Percentiles rank a stretch among this genome's conserved stretches.
These are phyloP conservation scores for Aspergillus fijiensis DNA, from an alignment of 2,329 filamentous ascomycete species.

Conservation along the genomic window DNA sequence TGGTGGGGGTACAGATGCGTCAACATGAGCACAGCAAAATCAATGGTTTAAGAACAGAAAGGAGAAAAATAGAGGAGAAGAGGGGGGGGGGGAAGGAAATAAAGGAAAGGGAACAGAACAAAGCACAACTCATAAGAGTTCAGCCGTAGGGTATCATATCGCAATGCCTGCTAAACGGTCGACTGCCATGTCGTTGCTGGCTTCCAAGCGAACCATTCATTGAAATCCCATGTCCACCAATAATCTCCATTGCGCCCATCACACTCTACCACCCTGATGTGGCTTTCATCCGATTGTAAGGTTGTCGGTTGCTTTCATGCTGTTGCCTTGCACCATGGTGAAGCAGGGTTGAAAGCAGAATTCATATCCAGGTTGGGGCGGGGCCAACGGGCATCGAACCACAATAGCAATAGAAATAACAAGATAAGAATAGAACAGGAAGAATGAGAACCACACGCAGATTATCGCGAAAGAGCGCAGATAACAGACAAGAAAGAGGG, in stretches of 20 bases:
- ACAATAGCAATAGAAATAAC: constrained; percentile 8
- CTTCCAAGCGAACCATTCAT: neutral
- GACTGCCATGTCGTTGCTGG: constrained; percentile 32
- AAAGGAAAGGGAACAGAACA: neutral
- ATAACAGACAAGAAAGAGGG: constrained; percentile 4
- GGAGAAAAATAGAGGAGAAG: neutral
- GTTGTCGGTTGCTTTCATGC: neutral
- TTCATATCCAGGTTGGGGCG: constrained; percentile 7
- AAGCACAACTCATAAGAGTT: constrained; percentile 31
- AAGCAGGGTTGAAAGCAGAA: neutral
- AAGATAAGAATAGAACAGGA: constrained; percentile 2
- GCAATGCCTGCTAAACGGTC: constrained; percentile 43
- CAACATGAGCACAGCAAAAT: neutral
- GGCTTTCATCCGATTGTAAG: neutral
- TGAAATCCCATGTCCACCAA: neutral
- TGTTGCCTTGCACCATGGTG: neutral
- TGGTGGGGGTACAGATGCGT: neutral
- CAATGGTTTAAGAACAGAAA: neutral
- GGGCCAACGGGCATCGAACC: constrained; percentile 5
- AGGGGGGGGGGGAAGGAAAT: too few species aligned
- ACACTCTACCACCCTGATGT: neutral
- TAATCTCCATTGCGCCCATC: neutral
- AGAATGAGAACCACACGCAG: constrained; percentile 4
- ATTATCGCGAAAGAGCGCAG: constrained; percentile 13
- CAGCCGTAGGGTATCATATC: constrained; percentile 46